Conservation (phyloP, 1,284 basidiomycete genomes). For the Ceratorhiza oryzae-sativae region DNA sequence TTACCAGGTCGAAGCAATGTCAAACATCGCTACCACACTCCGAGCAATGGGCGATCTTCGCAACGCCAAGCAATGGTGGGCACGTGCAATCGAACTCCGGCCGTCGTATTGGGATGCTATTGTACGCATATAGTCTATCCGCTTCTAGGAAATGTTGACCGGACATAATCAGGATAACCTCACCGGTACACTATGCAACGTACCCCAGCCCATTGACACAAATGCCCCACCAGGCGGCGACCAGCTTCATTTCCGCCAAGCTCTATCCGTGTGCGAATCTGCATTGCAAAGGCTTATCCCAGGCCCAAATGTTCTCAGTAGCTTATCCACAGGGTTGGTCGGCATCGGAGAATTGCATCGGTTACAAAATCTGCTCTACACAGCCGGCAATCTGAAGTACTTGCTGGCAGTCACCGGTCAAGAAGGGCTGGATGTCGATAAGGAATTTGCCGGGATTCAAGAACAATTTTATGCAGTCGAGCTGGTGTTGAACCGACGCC, state of each 20-base stretch:
- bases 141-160: neutral
- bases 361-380: constrained; percentile 56
- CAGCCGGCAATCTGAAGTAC: constrained; percentile 54
- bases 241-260: constrained; percentile 48
- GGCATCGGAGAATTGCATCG: constrained; percentile 51
- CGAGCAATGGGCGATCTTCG: constrained; percentile 52
- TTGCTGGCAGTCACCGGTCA: constrained; percentile 44
- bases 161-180: constrained; percentile 51
- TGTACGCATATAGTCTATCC: constrained; percentile 47
- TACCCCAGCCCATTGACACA: constrained; percentile 12
- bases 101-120: constrained; percentile 56
- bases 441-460: constrained; percentile 43
- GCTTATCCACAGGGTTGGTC: constrained; percentile 25
- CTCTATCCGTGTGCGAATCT: constrained; percentile 52
- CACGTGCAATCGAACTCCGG: constrained; percentile 54
- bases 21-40: constrained; percentile 61
- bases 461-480: constrained; percentile 53
- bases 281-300: constrained; percentile 47
- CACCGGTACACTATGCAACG: constrained; percentile 54
- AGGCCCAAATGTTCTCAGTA: constrained; percentile 44
- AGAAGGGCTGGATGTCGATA: neutral
- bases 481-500: constrained; percentile 44
- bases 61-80: constrained; percentile 58
- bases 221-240: constrained; percentile 1
- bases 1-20: constrained; percentile 57